Evolutionary conservation across 805 yeast genomes (phyloP), one percentile per base, ranked within the genome.

Genomic region (Saccharomycopsis selenospora): DNA sequence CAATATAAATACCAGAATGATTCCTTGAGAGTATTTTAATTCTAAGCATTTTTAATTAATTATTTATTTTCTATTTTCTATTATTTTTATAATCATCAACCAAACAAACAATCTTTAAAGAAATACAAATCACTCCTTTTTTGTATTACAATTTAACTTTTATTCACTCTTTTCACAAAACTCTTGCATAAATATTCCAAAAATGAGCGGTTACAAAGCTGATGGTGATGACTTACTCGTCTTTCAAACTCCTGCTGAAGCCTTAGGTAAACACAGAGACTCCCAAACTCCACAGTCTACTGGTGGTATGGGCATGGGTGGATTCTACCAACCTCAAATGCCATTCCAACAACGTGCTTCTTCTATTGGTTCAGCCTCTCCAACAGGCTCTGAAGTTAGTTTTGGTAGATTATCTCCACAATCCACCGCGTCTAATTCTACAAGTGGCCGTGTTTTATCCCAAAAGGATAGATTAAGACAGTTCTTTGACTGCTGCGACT

Each of bases 191-290:
- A n/a, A n/a, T n/a, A n/a, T n/a, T n/a, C n/a, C n/a, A 13, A 48
- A 3, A 26, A 52, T 52, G 55, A 45, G 48, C 42, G 53, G 55
- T 23, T 49, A 52, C 41, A 52, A 52, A 46, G 47, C 47, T 30
- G 53, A 50, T 36, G 55, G 55, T 24, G 55, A 52, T 42, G 55
- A 52, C 36, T 46, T 52, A 36, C 52, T 52, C 24, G 42, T 52
- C 43, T 52, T 52, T 27, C 55, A 52, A 47, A 52, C 55, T 28
- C 55, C 55, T 11, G 55, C 55, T 13, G 55, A 52, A 27, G 55
- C 55, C 11, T 41, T 52, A 8, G 52, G 48, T 28, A 52, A 52
- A 28, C 52, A 52, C 26, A 49, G 46, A 26, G 36, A 51, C 3
- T 47, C 40, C 11, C 55, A 52, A 41, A 46, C 55, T 13, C 55